Percentiles rank a stretch among this genome's conserved stretches.
Evolutionary conservation across 164 flowering plant species (phyloP).

Genomic region (Houttuynia cordata): DNA sequence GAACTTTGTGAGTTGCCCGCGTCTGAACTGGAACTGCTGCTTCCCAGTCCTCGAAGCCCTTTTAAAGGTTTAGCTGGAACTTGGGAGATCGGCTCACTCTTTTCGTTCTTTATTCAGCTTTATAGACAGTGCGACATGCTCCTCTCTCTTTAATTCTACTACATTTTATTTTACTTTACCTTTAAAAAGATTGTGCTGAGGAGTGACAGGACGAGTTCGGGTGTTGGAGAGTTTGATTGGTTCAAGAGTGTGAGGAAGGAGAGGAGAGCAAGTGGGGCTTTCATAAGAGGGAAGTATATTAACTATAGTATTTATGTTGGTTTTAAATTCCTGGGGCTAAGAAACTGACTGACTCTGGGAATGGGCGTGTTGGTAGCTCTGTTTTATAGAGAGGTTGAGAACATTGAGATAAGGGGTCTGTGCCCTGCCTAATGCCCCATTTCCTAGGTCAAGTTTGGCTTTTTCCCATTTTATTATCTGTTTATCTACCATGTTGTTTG

Average conservation of each 20-base stretch:
- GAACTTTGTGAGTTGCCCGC: slow-evolving; percentile 1
- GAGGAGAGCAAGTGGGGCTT: not conserved
- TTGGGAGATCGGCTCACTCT: not conserved
- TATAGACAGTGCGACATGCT: no score
- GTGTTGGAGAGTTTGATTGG: not conserved
- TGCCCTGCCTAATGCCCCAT: not conserved
- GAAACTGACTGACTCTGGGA: not conserved
- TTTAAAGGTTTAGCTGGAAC: not conserved
- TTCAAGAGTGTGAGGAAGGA: not conserved
- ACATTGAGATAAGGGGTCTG: no score
- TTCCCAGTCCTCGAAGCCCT: slow-evolving; percentile 7
- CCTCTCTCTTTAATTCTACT: no score
- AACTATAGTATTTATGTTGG: no score
- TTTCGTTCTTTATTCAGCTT: not conserved
- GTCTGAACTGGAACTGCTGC: not conserved
- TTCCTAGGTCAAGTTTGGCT: not conserved
- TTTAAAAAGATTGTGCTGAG: not conserved
- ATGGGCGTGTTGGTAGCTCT: not conserved
- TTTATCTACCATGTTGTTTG: not conserved
- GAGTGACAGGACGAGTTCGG: not conserved
- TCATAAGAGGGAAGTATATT: no score
- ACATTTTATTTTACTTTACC: no score
- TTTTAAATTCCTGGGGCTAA: not conserved
- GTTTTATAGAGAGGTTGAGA: no score
- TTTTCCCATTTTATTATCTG: not conserved